Base-by-base conservation (phyloP, 495 filamentous ascomycete genomes). In the Rhypophila decipiens region DNA sequence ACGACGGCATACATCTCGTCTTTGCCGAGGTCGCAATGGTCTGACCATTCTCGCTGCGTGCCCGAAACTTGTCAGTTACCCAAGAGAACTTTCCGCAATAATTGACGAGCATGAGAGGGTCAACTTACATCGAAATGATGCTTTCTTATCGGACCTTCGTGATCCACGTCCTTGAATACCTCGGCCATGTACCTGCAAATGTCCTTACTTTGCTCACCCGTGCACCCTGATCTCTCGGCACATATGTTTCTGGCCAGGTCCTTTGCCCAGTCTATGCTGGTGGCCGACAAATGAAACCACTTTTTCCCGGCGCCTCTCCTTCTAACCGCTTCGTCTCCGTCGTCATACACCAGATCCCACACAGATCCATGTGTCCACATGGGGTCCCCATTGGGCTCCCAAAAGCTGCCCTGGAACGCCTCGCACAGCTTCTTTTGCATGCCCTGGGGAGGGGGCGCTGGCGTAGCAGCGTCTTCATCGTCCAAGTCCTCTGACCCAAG, bases 241-340 rank as follows among this genome's bases (percentile, higher is more conserved):
- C 43, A 50, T 0, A 50, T 44, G 1, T 13, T 34, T 23, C 35
- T 44, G 0, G 12, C 19, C 1, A 50, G 33, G 3, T 50, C 47
- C 33, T 46, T 46, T 22, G 41, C 18, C 42, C 33, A 10, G 24
- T 22, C 13, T 35, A 27, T 35, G 41, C 47, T 50, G 2, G 23
- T 23, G 15, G 43, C 35, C 20, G 47, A 37, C 9, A 50, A 12
- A 45, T 50, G 47, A 0, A 50, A 23, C 47, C 47, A 50, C 27
- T 50, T 50, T 11, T 24, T 44, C 9, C 34, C 31, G n/a, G n/a
- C 13, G 15, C 22, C 4, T 7, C 20, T n/a, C n/a, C 19, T 5
- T 7, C 12, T 15, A 22, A 2, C n/a, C 24, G 29, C 15, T 18
- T 13, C 33, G 21, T n/a, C 1, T 44, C 31, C 47, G 1, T 21